These are phyloP conservation scores for Penicillium oxalicum DNA, from an alignment of 2,329 filamentous ascomycete genomes.

Conservation along the genomic window DNA sequence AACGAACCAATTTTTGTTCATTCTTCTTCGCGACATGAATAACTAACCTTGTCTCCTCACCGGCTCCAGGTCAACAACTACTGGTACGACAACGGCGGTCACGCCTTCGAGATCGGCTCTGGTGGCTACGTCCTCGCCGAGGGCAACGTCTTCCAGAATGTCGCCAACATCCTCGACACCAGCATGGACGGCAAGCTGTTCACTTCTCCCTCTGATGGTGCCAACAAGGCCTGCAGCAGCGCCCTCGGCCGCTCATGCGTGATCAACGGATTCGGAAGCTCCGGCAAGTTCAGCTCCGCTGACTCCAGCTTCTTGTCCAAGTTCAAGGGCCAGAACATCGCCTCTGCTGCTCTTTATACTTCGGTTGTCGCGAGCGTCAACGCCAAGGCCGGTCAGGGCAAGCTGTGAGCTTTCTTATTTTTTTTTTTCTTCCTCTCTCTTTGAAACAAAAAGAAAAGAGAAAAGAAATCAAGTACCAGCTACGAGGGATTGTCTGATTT, in stretches of 20 bases:
- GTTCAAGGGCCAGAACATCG: conserved; percentile 51
- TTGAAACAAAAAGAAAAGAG: too few species aligned
- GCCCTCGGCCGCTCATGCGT: conserved; percentile 48
- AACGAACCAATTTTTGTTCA: too few species aligned
- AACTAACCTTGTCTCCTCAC: background rate
- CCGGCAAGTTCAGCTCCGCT: conserved; percentile 31
- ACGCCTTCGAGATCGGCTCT: conserved; percentile 52
- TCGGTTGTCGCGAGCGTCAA: conserved; percentile 34
- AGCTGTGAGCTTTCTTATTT: conserved; percentile 21
- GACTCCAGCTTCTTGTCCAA: conserved; percentile 46
- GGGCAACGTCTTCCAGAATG: conserved; percentile 55
- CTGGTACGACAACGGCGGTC: conserved; percentile 50
- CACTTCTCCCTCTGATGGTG: conserved; percentile 27
- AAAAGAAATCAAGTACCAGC: too few species aligned
- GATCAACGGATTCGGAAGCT: conserved; percentile 44
- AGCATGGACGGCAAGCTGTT: conserved; percentile 38
- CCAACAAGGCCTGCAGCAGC: conserved; percentile 40
- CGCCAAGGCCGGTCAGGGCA: conserved; percentile 45
- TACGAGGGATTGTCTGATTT: too few species aligned
- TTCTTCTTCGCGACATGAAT: too few species aligned
- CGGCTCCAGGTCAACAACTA: conserved; percentile 51
- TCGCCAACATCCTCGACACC: conserved; percentile 40
- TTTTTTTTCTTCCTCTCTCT: background rate
- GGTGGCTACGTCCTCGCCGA: conserved; percentile 48
- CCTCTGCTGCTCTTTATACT: conserved; percentile 37